These are phyloP conservation scores for Dentipellis sp. DNA, from an alignment of 768 basidiomycete genomes.

Conservation along the genomic window DNA sequence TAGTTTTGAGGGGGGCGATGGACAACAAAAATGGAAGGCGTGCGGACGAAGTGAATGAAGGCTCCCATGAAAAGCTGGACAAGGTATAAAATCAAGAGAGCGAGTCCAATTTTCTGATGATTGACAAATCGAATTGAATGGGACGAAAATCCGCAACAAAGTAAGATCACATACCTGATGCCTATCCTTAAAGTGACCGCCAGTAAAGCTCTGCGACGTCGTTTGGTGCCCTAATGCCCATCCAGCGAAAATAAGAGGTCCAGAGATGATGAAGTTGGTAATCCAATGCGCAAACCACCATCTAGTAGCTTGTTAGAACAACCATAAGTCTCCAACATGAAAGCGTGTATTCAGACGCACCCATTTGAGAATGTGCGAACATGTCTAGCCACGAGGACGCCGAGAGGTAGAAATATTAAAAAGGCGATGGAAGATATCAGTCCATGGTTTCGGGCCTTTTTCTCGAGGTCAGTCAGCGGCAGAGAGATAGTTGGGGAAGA, in stretches of 20 bases:
- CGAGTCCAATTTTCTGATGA: constrained; percentile 16
- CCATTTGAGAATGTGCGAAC: constrained; percentile 14
- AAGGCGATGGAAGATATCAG: constrained; percentile 15
- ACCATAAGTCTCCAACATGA: not conserved
- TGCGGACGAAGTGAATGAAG: constrained; percentile 20
- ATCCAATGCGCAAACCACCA: constrained; percentile 21
- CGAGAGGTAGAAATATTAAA: constrained; percentile 18
- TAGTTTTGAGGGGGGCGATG: constrained; percentile 20
- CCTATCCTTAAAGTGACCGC: constrained; percentile 11
- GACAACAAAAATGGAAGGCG: constrained; percentile 6
- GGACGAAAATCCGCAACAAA: not conserved
- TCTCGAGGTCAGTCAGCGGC: constrained; percentile 9
- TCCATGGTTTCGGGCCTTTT: constrained; percentile 13
- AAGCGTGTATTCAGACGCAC: not conserved
- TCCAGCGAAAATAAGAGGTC: constrained; percentile 19
- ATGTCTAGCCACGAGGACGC: constrained; percentile 17
- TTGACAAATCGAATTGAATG: not conserved
- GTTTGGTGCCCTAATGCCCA: constrained; percentile 11
- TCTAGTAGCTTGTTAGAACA: not conserved
- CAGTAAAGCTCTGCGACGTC: constrained; percentile 2
- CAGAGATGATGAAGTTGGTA: constrained; percentile 16
- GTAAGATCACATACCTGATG: constrained; percentile 14
- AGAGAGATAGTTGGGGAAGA: not conserved
- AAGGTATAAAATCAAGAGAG: constrained; percentile 18
- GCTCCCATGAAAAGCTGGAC: constrained; percentile 16